Conservation (phyloP, 306 rosid genomes). For the Pyrus bretschneideri region DNA sequence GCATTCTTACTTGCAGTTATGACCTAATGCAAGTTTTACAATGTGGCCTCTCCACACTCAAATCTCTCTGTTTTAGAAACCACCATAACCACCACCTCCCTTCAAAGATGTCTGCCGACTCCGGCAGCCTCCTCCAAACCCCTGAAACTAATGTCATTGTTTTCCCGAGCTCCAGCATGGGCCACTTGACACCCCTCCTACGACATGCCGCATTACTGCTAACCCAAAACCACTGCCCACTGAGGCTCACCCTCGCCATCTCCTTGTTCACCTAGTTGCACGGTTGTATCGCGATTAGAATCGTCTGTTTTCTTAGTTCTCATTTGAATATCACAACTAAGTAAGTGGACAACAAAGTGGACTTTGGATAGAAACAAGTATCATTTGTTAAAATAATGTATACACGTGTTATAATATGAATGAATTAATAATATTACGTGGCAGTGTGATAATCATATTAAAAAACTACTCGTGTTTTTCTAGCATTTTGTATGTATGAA, state of each 20-base stretch:
- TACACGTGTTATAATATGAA: background rate
- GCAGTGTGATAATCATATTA: background rate
- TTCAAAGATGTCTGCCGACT: background rate
- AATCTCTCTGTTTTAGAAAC: background rate
- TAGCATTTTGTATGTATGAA: background rate
- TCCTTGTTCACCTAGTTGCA: no score
- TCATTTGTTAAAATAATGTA: no score
- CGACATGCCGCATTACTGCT: slow-evolving; percentile 38
- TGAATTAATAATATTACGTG: background rate
- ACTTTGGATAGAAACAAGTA: background rate
- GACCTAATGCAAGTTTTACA: background rate
- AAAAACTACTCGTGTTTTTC: background rate
- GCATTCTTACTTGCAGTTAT: background rate
- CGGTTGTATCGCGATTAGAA: background rate
- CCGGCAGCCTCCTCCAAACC: background rate
- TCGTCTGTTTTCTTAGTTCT: background rate
- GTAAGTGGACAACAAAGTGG: background rate
- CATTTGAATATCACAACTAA: background rate
- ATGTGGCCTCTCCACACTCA: no score
- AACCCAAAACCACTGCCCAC: slow-evolving; percentile 20
- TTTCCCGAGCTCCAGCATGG: slow-evolving; percentile 55
- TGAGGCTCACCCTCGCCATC: slow-evolving; percentile 41
- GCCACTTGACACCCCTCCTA: slow-evolving; percentile 46
- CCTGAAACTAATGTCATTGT: slow-evolving; percentile 33
- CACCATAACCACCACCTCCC: background rate